Base-by-base conservation (phyloP, 192 early-diverging fungal species). In the Tieghemiomyces parasiticus region DNA sequence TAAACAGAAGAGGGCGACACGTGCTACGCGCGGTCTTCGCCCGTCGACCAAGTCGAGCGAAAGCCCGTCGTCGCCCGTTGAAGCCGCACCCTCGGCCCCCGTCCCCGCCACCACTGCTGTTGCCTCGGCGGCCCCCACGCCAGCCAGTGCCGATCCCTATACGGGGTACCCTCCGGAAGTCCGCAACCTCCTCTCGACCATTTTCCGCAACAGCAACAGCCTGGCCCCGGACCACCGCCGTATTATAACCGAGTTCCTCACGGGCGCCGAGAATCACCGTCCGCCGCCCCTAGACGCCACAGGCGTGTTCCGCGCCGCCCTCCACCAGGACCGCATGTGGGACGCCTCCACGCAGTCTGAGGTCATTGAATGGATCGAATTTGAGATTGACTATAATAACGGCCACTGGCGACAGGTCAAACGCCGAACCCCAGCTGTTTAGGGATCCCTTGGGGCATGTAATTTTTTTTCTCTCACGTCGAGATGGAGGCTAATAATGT, bases 351-450 rank as follows among this genome's bases (percentile, higher is more conserved):
- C 55, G 22, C 13, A 3, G 16, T n/a, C 33, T 1, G 13, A 32
- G 9, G 26, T 38, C n/a, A 35, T 35, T 2, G 55, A 58, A 20
- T 26, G 26, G 19, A 58, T 58, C 33, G 55, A 58, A 4, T 58
- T 58, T 58, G 55, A 58, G 26, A 58, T 58, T 34, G 33, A 58
- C n/a, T 58, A 58, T 20, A 58, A 20, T 38, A 58, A 30, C 26
- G 55, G 55, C 1, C 20, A 35, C 1, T 58, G 55, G 55, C 30
- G 33, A 1, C 55, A 58, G 35, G n/a, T 58, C n/a, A 58, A 58
- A 20, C 55, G 55, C n/a, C 33, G 33, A 6, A 10, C 38, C 6
- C 38, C 6, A 42, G 38, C 38, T 10, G 38, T 16, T 42, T 42
- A n/a, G n/a, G n/a, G n/a, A n/a, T n/a, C n/a, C n/a, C n/a, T n/a